A percentile compares a stretch with the other conserved stretches of the same genome.
These are phyloP conservation scores for Aspergillus pseudoterreus DNA, from an alignment of 2,329 filamentous ascomycete species.

Conservation along the genomic window DNA sequence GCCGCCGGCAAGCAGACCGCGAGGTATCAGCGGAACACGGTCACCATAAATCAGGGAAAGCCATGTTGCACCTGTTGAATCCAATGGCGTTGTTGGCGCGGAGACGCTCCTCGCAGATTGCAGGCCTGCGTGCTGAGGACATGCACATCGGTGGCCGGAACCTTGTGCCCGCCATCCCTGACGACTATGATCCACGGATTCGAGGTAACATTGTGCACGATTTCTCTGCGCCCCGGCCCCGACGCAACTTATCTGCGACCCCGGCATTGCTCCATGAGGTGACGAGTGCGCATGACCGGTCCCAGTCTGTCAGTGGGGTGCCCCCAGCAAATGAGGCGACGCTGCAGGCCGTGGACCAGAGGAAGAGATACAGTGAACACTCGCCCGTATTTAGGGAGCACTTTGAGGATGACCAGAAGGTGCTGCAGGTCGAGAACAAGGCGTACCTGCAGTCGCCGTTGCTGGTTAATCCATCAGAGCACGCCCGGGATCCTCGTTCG, in stretches of 20 bases:
- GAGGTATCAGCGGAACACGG: constrained; percentile 25
- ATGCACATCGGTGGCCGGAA: constrained; percentile 48
- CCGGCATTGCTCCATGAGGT: constrained; percentile 15
- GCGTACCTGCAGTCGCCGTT: constrained; percentile 41
- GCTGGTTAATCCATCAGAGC: constrained; percentile 27
- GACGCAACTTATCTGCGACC: constrained; percentile 32
- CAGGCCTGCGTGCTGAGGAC: constrained; percentile 49
- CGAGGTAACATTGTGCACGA: constrained; percentile 62
- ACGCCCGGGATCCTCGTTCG: constrained; percentile 25
- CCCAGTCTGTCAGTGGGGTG: constrained; percentile 5
- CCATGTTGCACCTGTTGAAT: constrained; percentile 55
- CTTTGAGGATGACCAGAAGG: constrained; percentile 50
- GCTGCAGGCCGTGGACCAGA: constrained; percentile 20
- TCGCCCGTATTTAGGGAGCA: constrained; percentile 60
- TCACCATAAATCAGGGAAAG: constrained; percentile 41
- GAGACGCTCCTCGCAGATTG: constrained; percentile 52
- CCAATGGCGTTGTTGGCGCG: constrained; percentile 59
- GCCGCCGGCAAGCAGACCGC: constrained; percentile 25
- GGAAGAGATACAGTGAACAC: constrained; percentile 40
- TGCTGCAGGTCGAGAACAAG: constrained; percentile 39
- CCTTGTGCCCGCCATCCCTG: constrained; percentile 51
- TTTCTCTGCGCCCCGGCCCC: constrained; percentile 58
- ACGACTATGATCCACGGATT: constrained; percentile 62
- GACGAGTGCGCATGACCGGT: constrained; percentile 12
- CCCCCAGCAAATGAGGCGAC: constrained; percentile 12